Evolutionary conservation across 345 rosid genomes (phyloP), one percentile per base, ranked within the genome.

Genomic region (Gossypium sturtianum): DNA sequence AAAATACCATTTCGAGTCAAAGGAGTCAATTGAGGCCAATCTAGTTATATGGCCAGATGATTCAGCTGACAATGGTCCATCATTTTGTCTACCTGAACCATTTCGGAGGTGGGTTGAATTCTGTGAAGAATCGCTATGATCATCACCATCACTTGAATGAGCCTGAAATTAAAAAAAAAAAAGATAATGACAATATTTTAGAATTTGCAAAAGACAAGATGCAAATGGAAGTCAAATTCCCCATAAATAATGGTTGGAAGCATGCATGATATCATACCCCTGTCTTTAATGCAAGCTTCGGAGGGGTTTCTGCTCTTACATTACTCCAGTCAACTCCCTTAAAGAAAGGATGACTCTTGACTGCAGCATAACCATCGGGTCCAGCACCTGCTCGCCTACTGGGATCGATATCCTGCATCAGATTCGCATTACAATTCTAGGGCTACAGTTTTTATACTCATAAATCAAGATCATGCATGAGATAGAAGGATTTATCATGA

Each of bases 1-100:
- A 34, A 71, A 66, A 81, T 88, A 96, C 99, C 99, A 93, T 87
- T 91, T 96, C 11, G 99, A 96, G 84, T 96, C 98, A 70, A 90
- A 96, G 78, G 99, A 96, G 80, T 96, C 99, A 52, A 96, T 93
- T 52, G 99, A 91, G 63, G 99, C 98, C 29, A 96, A 95, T 84
- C 98, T 86, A 19, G 97, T 91, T 71, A 93, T 83, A 78, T 86
- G 87, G 41, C 88, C 85, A 41, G 94, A 83, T 59, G 86, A 80
- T 78, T 91, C 98, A 60, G 88, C 83, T 54, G 89, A 80, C 53
- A 86, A 79, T 53, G 87, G 74, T 43, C 89, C 97, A 72, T 91
- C 91, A 57, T 66, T 84, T 48, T 84, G 92, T 77, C 76, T 71
- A 38, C 65, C 81, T 63, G 84, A 86, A 80, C 81, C 75, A 81